These are phyloP conservation scores for Umbelopsis sp. DNA, from an alignment of 192 early-diverging fungal genomes.

Conservation along the genomic window DNA sequence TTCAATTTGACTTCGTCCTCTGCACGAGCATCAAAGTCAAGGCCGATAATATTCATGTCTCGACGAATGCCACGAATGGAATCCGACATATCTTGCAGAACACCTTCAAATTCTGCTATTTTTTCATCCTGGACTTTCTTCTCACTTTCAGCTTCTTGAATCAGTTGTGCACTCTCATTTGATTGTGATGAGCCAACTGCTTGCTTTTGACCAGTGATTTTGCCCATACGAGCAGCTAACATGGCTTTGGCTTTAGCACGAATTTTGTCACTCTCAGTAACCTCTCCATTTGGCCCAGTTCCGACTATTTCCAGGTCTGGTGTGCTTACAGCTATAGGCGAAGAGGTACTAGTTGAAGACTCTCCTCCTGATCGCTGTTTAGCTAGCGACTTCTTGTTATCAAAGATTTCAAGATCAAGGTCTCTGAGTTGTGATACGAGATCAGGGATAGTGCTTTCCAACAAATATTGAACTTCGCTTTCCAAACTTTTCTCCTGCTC, in stretches of 20 bases:
- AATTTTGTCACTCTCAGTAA: conserved; percentile 56
- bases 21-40: conserved; percentile 32
- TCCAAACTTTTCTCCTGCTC: conserved; percentile 54
- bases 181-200: background rate
- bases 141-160: conserved; percentile 48
- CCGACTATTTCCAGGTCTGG: conserved; percentile 47
- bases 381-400: conserved; percentile 42
- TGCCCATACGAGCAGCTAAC: conserved; percentile 55
- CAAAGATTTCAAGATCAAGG: conserved; percentile 45
- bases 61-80: conserved; percentile 41
- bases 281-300: conserved; percentile 54
- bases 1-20: conserved; percentile 29
- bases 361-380: conserved; percentile 36
- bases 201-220: conserved; percentile 37
- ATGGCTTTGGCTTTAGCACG: conserved; percentile 57
- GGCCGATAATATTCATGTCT: conserved; percentile 35
- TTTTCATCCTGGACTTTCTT: conserved; percentile 48
- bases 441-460: conserved; percentile 41
- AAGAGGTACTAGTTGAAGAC: background rate
- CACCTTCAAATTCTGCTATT: conserved; percentile 46
- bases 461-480: conserved; percentile 41
- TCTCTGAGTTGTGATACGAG: conserved; percentile 47
- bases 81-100: conserved; percentile 47
- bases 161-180: conserved; percentile 24
- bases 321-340: background rate